Base-by-base conservation (phyloP, 352 stramenopile genomes). In the Globisporangium acanthophoron region DNA sequence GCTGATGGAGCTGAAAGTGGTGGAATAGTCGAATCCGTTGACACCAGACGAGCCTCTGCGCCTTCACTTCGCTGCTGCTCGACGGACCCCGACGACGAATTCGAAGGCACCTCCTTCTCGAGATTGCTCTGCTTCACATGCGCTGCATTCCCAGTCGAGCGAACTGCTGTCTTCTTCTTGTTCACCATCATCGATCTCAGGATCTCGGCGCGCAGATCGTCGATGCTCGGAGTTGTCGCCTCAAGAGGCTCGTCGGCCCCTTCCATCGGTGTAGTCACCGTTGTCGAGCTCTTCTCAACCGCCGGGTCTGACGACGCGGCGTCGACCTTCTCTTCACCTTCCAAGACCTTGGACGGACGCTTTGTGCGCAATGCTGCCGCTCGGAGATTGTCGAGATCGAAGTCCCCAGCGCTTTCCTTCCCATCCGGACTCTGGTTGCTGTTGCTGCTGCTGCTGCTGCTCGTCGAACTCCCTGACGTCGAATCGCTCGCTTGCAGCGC, bases 311-410 rank as follows among this genome's bases (percentile, higher is more conserved):
- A 53, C 20, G 50, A 53, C 21, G 50, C 46, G 29, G 51, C 50
- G 54, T 52, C 57, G 31, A 3, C 24, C 21, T 31, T 45, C 39
- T 18, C 6, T 13, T 47, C 49, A 11, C 8, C n/a, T 6, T 58
- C 57, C 24, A 21, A 43, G n/a, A 3, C 37, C 52, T 57, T 52
- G 65, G 65, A 45, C 48, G 37, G 62, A 13, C 70, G 66, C 46
- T 88, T 92, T 7, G 74, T 87, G 13, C 75, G 73, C 16, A 91
- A 62, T 1, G 80, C 83, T 18, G 80, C 79, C 15, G 71, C 76
- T 52, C 83, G 83, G 49, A 93, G 77, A 54, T 65, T 83, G 44
- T 91, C 75, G 33, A 93, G 67, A 64, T 91, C 71, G 50, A 90
- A 52, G 24, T 5, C 13, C 20, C 40, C 35, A 5, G 11, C 33